Conservation (phyloP, 306 rosid species). For the Vicia villosa region DNA sequence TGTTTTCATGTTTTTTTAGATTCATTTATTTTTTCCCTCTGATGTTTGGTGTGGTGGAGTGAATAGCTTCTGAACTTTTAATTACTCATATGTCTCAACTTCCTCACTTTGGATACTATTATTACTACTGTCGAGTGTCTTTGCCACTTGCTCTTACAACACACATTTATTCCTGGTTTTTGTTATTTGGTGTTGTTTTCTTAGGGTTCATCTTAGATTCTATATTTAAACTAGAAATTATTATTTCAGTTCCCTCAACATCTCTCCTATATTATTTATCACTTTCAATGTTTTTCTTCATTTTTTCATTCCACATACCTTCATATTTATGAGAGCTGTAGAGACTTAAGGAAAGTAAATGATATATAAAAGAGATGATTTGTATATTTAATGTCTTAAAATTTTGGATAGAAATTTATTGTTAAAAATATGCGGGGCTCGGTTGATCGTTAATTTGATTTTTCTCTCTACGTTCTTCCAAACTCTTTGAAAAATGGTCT, state of each 20-base stretch:
- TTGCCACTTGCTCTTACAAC: background rate
- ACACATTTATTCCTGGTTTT: background rate
- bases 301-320: too few species aligned
- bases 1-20: background rate
- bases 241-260: background rate
- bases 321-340: too few species aligned
- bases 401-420: too few species aligned
- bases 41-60: conserved; percentile 24
- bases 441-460: too few species aligned
- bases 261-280: background rate
- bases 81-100: background rate
- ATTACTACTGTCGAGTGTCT: background rate
- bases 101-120: background rate
- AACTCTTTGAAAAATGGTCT: too few species aligned
- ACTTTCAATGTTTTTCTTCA: too few species aligned
- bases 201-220: background rate
- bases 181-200: background rate
- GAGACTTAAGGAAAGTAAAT: too few species aligned
- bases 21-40: background rate
- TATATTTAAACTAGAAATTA: background rate
- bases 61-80: conserved; percentile 1
- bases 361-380: too few species aligned
- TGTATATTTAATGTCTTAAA: too few species aligned
- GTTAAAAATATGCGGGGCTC: too few species aligned
- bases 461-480: too few species aligned